Evolutionary conservation across 768 basidiomycete species (phyloP).

Genomic region (Termitomyces sp.): DNA sequence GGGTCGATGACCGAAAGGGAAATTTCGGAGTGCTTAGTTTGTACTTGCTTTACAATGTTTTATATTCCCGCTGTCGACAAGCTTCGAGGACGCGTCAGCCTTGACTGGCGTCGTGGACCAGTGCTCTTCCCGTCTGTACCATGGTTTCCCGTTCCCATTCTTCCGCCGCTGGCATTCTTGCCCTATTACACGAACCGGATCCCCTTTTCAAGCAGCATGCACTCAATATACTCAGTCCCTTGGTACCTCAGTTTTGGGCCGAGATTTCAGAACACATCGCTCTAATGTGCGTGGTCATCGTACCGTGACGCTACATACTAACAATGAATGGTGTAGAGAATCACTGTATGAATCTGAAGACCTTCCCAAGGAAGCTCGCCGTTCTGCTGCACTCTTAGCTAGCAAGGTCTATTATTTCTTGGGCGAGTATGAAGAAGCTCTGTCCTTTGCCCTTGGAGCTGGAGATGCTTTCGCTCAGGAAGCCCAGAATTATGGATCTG

Average conservation of each 20-base stretch:
- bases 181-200: constrained; percentile 86
- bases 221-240: constrained; percentile 69
- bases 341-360: constrained; percentile 81
- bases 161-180: constrained; percentile 85
- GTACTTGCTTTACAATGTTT: constrained; percentile 25
- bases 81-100: constrained; percentile 40
- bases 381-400: constrained; percentile 85
- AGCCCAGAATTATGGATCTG: constrained; percentile 52
- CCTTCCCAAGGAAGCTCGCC: constrained; percentile 66
- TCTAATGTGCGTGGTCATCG: constrained; percentile 58
- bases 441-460: constrained; percentile 91
- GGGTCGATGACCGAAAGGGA: constrained; percentile 18
- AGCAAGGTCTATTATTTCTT: constrained; percentile 99
- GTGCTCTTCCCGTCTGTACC: constrained; percentile 16
- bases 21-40: constrained; percentile 27
- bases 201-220: constrained; percentile 88
- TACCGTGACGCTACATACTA: constrained; percentile 7
- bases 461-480: constrained; percentile 82
- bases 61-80: constrained; percentile 20
- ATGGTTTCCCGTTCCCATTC: constrained; percentile 76
- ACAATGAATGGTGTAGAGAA: constrained; percentile 52
- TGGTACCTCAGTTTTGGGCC: constrained; percentile 96
- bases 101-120: constrained; percentile 8
- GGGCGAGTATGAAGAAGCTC: constrained; percentile 91
- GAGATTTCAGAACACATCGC: constrained; percentile 96